Base-by-base conservation (phyloP, 345 rosid genomes). In the Eutrema yunnanense region DNA sequence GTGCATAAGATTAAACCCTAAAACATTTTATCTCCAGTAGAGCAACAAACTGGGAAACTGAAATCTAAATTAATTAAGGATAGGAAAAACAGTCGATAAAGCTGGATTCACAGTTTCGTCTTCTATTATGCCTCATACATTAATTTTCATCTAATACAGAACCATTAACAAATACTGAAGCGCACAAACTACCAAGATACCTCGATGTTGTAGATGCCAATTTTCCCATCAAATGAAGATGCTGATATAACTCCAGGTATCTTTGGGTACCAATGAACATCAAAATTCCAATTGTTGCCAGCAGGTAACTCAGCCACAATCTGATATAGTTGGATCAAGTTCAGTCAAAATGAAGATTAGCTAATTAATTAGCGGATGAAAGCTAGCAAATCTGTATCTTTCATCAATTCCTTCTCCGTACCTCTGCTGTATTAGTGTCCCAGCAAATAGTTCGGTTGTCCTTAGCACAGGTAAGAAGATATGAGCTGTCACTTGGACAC, bases 361-460 rank as follows among this genome's bases (percentile, higher is more conserved):
- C 46, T 68, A 62, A 54, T 32, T 41, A 32, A 4, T 3, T 52
- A 29, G 59, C 16, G 1, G 22, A 62, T 38, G 22, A 41, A 49
- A 52, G 22, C 71, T 33, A 56, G 38, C 44, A 69, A 12, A 47
- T 55, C 8, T 33, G 49, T 3, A 65, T 77, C n/a, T 77, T 50
- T 12, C 12, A 37, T 57, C 47, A 43, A 10, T 54, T 70, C 55
- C 57, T 51, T 54, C 70, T 58, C 57, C 79, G 53, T 78, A 92
- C 99, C 92, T 90, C 96, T 74, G 88, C 95, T 67, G 91, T 88
- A 64, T 75, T 80, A 6, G 96, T 92, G 80, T 92, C 94, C 99
- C 99, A 96, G 84, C 98, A 96, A 78, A 96, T 89, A 69, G 98
- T 96, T 73, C 96, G 88, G 75, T 88, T 90, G 85, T 96, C 99